Percentiles rank a stretch among this genome's conserved stretches.
These are phyloP conservation scores for Colletotrichum sp. DNA, from an alignment of 2,329 filamentous ascomycete species.

Conservation along the genomic window DNA sequence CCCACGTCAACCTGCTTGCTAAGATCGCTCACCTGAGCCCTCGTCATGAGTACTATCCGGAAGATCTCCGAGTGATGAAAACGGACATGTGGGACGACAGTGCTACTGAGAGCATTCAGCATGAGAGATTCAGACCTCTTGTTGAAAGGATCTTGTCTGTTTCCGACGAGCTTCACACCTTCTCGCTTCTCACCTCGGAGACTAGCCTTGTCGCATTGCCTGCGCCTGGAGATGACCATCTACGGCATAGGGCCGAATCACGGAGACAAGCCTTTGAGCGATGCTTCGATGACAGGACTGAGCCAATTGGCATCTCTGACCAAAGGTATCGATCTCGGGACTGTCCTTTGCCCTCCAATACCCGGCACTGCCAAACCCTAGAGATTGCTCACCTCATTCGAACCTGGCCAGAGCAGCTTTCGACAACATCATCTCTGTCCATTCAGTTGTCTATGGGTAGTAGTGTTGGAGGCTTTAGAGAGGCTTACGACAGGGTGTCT, in stretches of 20 bases:
- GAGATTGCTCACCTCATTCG: conserved; percentile 22
- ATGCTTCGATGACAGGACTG: conserved; percentile 26
- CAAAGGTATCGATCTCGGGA: conserved; percentile 24
- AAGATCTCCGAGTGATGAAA: conserved; percentile 34
- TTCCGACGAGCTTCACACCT: conserved; percentile 30
- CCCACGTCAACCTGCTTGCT: neutral
- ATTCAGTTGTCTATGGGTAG: conserved; percentile 7
- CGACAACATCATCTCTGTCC: conserved; percentile 17
- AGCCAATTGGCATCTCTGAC: neutral
- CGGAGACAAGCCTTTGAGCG: conserved; percentile 12
- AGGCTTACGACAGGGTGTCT: conserved; percentile 29
- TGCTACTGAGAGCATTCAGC: conserved; percentile 39
- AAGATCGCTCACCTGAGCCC: conserved; percentile 33
- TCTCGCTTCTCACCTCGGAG: conserved; percentile 17
- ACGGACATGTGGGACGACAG: conserved; percentile 34
- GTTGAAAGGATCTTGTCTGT: conserved; percentile 31
- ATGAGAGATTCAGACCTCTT: conserved; percentile 37
- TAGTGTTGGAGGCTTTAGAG: conserved; percentile 42
- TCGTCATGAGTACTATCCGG: conserved; percentile 40
- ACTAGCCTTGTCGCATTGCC: conserved; percentile 12
- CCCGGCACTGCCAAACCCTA: conserved; percentile 19
- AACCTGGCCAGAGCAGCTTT: conserved; percentile 21
- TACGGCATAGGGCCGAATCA: conserved; percentile 24
- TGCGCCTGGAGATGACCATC: conserved; percentile 22
- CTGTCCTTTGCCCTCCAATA: conserved; percentile 4